Evolutionary conservation across 176 grass and related monocot genomes (phyloP).

Genomic region (Avena atlantica): DNA sequence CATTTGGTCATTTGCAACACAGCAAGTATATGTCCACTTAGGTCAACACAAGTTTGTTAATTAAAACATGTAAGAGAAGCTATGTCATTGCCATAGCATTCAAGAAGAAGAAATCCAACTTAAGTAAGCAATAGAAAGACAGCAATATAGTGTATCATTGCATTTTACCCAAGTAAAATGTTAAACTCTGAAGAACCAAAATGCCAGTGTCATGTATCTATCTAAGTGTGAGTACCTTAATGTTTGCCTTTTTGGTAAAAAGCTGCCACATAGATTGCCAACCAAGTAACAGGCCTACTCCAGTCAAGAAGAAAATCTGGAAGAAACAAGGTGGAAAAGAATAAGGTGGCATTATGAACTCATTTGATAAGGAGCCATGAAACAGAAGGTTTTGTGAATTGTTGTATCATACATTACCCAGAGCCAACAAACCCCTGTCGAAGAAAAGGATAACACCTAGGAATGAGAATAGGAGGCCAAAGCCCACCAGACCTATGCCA

Average conservation of each 20-base stretch:
- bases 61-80: slow-evolving; percentile 34
- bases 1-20: background rate
- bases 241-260: slow-evolving; percentile 80
- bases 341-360: slow-evolving; percentile 26
- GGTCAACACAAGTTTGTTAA: background rate
- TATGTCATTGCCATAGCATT: slow-evolving; percentile 14
- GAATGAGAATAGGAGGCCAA: slow-evolving; percentile 91
- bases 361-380: slow-evolving; percentile 22
- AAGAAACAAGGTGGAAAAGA: slow-evolving; percentile 33
- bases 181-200: slow-evolving; percentile 11
- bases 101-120: slow-evolving; percentile 25
- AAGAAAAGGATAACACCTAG: slow-evolving; percentile 92
- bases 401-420: slow-evolving; percentile 89
- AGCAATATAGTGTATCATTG: slow-evolving; percentile 27
- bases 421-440: slow-evolving; percentile 95
- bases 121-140: background rate
- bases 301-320: slow-evolving; percentile 69
- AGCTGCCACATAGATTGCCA: slow-evolving; percentile 83
- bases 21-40: slow-evolving; percentile 4
- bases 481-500: slow-evolving; percentile 91
- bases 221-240: slow-evolving; percentile 63
- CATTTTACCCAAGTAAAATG: slow-evolving; percentile 15
- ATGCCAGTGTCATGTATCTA: slow-evolving; percentile 14
- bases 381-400: slow-evolving; percentile 44
- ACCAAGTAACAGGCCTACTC: slow-evolving; percentile 65